Evolutionary conservation across 192 early-diverging fungal species (phyloP), one percentile per base, ranked within the genome.

Genomic region (Helicostylum pulchrum): DNA sequence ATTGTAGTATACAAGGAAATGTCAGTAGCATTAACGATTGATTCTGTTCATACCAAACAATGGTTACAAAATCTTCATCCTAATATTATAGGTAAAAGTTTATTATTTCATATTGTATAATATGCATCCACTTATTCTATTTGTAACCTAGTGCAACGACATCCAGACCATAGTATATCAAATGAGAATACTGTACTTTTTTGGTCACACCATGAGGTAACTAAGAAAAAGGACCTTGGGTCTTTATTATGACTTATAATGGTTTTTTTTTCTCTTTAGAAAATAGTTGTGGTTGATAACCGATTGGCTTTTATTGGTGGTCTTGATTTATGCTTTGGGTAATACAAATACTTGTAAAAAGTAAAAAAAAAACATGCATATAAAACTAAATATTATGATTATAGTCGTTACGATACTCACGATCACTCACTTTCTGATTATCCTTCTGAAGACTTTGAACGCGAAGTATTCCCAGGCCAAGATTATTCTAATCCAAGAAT

Each of bases 401-500:
- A 32, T 77, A 91, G 94, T 32, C 85, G 94, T 23, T 96, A 87
- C 56, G 94, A 96, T 77, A 89, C 88, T 7, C 85, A 88, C 50
- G 80, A 80, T n/a, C 94, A 96, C 68, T 80, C 84, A 15, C 67
- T 95, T 45, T 64, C 83, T 2, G 93, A 95, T 78, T 85, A 88
- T 73, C 80, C 79, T 50, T 49, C 72, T 15, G 10, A 15, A 21
- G 73, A 72, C 0, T 71, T 81, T 46, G 61, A 79, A 19, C 53
- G 73, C 2, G 75, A 75, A 47, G 64, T 81, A 23, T 85, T 80
- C 63, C 79, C 86, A 39, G 91, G 90, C n/a, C 90, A 90, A 79
- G 94, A 96, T 71, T 96, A 91, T 77, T 88, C 85, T 63, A 96
- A 96, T 64, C 90, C 94, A 17, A 85, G 94, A 11, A 80, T 90